Base-by-base conservation (phyloP, 768 basidiomycete species). In the Chlorophyllum brunneum region DNA sequence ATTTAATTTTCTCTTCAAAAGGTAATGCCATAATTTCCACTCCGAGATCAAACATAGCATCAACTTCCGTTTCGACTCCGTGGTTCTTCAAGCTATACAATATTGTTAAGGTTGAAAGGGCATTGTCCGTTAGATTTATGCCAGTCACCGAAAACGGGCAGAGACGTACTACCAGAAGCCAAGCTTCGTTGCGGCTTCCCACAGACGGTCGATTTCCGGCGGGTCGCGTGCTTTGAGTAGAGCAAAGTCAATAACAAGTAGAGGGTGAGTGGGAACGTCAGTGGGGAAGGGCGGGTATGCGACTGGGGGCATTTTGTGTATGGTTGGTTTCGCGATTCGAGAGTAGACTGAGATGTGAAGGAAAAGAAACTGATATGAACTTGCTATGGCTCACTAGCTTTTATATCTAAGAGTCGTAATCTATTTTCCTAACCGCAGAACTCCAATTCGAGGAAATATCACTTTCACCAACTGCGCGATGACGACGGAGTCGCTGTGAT, bases 111-210 rank as follows among this genome's bases (percentile, higher is more conserved):
- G n/a, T n/a, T n/a, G n/a, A n/a, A n/a, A n/a, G n/a, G n/a, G n/a
- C n/a, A n/a, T n/a, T n/a, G n/a, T n/a, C n/a, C n/a, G n/a, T n/a
- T n/a, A n/a, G n/a, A n/a, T n/a, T n/a, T n/a, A n/a, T n/a, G n/a
- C n/a, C n/a, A n/a, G n/a, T n/a, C n/a, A n/a, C n/a, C n/a, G n/a
- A n/a, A n/a, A n/a, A n/a, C n/a, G n/a, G n/a, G n/a, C n/a, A n/a
- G n/a, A n/a, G n/a, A 77, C 81, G 62, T 60, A 82, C 80, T 83
- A 85, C 80, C 82, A 86, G 62, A 86, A 85, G 1, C 83, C 82
- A 1, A 84, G 69, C 39, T 75, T 70, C 0, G 78, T 82, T 6
- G 76, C 79, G 1, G 82, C 82, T 41, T 75, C 65, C 78, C 79
- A 83, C 1, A 86, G 71, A 43, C 66, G 69, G 33, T 77, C 70